Base-by-base conservation (phyloP, 257 asterid species). In the Plantago elongata region DNA sequence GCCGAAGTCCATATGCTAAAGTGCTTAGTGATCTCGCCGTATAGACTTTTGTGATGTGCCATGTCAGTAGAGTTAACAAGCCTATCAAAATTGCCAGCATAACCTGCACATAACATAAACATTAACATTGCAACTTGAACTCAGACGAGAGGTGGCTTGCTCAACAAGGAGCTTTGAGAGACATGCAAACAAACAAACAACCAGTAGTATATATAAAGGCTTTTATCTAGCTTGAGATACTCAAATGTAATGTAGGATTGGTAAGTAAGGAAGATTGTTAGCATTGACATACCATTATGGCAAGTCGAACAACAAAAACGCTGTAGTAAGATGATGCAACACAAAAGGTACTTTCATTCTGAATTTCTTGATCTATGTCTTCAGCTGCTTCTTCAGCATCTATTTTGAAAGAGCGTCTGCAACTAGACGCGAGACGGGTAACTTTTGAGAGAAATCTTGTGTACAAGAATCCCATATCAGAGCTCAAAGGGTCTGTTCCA, bases 51-150 rank as follows among this genome's bases (percentile, higher is more conserved):
- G 95, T 90, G 54, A 90, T 87, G 66, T 90, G 96, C 97, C 97
- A 90, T 71, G 97, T 90, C 9, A 90, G 83, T 37, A 90, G 70
- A 49, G 97, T 88, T 38, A 90, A 78, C 74, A 90, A 46, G 46
- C 95, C 97, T 61, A 90, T 87, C 83, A 88, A 74, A 65, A 90
- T 83, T 42, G 97, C 96, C 34, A 90, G 83, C 97, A 90, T 81
- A 16, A 81, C 80, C 97, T 90, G 89, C 85, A 76, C 50, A 68
- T 45, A 61, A 45, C 51, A 65, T 22, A 18, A 61, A 55, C 27
- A 65, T 22, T 30, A 61, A 55, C 27, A 17, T 57, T 75, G 27
- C 2, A 51, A 17, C 3, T 10, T 52, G 45, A 55, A 15, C 40
- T 27, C 4, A 55, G 30, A 55, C 30, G 60, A 55, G 13, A 29